These are phyloP conservation scores for Leccinellum luteum DNA, from an alignment of 768 basidiomycete species.

Conservation along the genomic window DNA sequence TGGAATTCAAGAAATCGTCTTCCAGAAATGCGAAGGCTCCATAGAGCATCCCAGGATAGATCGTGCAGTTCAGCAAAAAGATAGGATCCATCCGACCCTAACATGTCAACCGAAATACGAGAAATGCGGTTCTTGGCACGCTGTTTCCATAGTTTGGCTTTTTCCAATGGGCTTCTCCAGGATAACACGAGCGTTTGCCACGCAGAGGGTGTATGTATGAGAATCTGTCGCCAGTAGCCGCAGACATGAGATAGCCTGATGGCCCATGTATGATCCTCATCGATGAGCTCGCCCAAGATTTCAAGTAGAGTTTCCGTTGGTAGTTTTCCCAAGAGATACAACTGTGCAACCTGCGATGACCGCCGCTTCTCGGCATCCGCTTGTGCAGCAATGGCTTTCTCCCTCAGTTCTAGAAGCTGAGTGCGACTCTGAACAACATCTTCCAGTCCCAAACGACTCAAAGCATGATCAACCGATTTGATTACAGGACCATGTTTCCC, in stretches of 20 bases:
- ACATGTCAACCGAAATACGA: slow-evolving; percentile 23
- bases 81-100: slow-evolving; percentile 11
- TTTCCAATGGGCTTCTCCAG: slow-evolving; percentile 43
- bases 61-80: slow-evolving; percentile 19
- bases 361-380: no score
- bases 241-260: slow-evolving; percentile 57
- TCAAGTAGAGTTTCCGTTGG: no score
- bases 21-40: slow-evolving; percentile 17
- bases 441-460: no score
- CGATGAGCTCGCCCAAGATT: slow-evolving; percentile 49
- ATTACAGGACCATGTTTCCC: no score
- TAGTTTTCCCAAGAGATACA: no score
- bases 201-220: slow-evolving; percentile 48
- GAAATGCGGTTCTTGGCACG: slow-evolving; percentile 51
- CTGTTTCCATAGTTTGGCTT: slow-evolving; percentile 55
- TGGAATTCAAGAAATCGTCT: slow-evolving; percentile 13
- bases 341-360: no score
- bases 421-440: no score
- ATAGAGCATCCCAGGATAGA: slow-evolving; percentile 27
- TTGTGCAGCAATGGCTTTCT: no score
- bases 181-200: slow-evolving; percentile 64
- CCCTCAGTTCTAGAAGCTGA: no score
- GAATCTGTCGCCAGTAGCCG: slow-evolving; percentile 57
- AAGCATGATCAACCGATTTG: no score
- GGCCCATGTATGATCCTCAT: slow-evolving; percentile 41